Conservation (phyloP, 164 flowering plant genomes). For the Vitis riparia region DNA sequence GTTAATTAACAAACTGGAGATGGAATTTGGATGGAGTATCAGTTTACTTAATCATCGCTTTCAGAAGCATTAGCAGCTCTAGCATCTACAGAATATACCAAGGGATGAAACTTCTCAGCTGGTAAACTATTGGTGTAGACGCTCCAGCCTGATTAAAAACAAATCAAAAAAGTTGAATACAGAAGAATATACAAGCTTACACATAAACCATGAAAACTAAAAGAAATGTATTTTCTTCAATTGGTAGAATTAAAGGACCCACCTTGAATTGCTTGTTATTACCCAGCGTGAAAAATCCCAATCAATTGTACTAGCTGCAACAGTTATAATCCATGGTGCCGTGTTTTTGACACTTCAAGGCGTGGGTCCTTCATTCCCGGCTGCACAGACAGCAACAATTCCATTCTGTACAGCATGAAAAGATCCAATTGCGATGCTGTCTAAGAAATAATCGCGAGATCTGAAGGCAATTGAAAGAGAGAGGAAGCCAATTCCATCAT, state of each 20-base stretch:
- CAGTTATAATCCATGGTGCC: constrained; percentile 28
- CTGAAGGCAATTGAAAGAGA: constrained; percentile 12
- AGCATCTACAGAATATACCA: neutral
- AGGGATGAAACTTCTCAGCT: neutral
- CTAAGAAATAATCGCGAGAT: neutral
- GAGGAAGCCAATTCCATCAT: constrained; percentile 27
- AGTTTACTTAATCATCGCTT: neutral
- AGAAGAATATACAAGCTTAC: neutral
- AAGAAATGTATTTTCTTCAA: too few species aligned
- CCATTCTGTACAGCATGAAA: constrained; percentile 28
- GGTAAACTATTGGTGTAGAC: neutral
- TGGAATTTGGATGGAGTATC: neutral
- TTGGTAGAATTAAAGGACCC: too few species aligned
- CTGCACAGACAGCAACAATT: constrained; percentile 19
- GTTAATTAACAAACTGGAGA: too few species aligned
- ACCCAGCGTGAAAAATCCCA: too few species aligned
- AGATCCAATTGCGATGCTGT: constrained; percentile 15
- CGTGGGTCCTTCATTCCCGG: constrained; percentile 17
- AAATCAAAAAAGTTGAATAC: neutral
- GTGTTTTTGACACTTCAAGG: constrained; percentile 2
- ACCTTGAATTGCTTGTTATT: neutral
- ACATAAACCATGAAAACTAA: too few species aligned
- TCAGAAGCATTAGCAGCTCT: too few species aligned
- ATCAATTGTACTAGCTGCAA: too few species aligned
- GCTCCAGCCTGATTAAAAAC: neutral